Base-by-base conservation (phyloP, 2,329 filamentous ascomycete genomes). In the Verticillium nubilum region DNA sequence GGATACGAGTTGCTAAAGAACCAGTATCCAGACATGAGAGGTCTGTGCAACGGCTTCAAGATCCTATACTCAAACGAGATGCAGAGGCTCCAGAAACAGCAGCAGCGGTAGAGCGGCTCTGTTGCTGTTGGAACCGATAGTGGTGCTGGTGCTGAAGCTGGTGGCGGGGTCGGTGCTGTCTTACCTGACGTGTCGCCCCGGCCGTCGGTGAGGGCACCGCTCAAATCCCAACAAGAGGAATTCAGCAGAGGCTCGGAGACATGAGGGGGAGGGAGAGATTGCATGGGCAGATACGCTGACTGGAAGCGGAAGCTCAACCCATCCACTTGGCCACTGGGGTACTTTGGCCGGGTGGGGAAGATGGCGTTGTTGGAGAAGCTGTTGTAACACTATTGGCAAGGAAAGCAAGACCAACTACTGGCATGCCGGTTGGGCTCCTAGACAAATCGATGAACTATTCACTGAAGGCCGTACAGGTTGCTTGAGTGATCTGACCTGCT, bases 21-120 rank as follows among this genome's bases (percentile, higher is more conserved):
- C 66, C 85, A 89, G 57, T 99, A 99, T 72, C 94, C 95, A 1
- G 93, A 98, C 69, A 97, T 98, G 90, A 85, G 89, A 66, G 92
- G 92, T 55, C 79, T 99, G 63, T 97, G 94, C 80, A 99, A 99
- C 76, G 95, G 94, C 5, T 98, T 98, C 82, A 98, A 98, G 81
- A 75, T 94, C 69, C 81, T 93, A 58, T 92, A 84, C 69, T 81
- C 84, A 68, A 84, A 79, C 64, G 83, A 86, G 71, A 79, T 92
- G 72, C 80, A 81, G 61, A 90, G 87, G 73, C 81, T 88, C 82
- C 64, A 66, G 60, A 68, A 67, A 64, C 62, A 65, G 56, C 37
- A 52, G 37, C 25, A 23, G 23, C 15, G 42, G 19, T 50, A 50
- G 42, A 50, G 19, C n/a, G 19, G 42, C 42, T 35, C 50, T 50